phyloP scores from a whole-genome alignment of 1,284 basidiomycete genomes.

The Cryptococcus sp. region DNA sequence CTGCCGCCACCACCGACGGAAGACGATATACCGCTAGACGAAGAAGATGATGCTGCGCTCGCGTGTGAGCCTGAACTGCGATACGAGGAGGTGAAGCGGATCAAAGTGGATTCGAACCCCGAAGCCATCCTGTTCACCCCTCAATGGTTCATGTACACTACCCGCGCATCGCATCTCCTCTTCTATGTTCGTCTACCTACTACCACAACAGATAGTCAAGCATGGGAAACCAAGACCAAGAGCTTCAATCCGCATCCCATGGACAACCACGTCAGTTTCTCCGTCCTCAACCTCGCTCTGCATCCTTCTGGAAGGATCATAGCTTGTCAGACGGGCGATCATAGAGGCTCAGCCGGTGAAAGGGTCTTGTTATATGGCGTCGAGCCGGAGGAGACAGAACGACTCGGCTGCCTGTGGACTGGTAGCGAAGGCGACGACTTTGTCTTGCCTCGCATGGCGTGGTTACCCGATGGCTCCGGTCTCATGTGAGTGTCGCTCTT shows the following conservation, averaged over 20 bases:
- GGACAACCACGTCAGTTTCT: constrained; percentile 56
- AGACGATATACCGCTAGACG: constrained; percentile 36
- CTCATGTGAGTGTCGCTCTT: constrained; percentile 39
- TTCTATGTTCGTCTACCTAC: constrained; percentile 32
- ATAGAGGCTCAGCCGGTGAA: constrained; percentile 43
- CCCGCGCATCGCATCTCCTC: constrained; percentile 41
- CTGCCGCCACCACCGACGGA: constrained; percentile 8
- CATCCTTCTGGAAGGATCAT: constrained; percentile 49
- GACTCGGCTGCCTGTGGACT: constrained; percentile 49
- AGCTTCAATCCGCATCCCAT: constrained; percentile 50
- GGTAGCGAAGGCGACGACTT: constrained; percentile 46
- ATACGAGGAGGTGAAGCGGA: constrained; percentile 32
- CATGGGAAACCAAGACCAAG: constrained; percentile 33
- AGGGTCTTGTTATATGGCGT: constrained; percentile 43
- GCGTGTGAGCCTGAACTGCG: constrained; percentile 43
- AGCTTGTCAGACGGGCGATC: constrained; percentile 52
- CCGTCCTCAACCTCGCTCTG: constrained; percentile 61
- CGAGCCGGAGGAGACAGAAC: constrained; percentile 40
- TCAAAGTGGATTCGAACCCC: constrained; percentile 44
- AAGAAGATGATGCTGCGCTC: constrained; percentile 35
- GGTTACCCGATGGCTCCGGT: constrained; percentile 49
- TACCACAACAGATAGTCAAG: not conserved
- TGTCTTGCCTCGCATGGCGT: constrained; percentile 51
- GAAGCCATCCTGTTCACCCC: constrained; percentile 49
- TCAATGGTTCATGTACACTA: constrained; percentile 41